Evolutionary conservation across 208 protist species (phyloP), one percentile per base, ranked within the genome.

Genomic region (Trypanosoma melophagium): DNA sequence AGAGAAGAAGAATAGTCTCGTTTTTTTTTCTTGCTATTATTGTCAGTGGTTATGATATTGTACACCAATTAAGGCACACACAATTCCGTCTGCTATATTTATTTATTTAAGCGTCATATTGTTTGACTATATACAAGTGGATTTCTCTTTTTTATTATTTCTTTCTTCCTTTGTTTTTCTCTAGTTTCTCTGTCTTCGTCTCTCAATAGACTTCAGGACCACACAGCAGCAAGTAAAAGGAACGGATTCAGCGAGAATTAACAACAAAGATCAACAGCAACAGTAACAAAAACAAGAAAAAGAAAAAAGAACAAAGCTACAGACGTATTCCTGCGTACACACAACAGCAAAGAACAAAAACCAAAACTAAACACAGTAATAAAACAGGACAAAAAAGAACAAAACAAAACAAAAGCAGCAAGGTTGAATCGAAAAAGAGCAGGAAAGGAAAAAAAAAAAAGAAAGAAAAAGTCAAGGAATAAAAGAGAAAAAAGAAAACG

Each of bases 151-250:
- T 52, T 53, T 35, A 38, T 53, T 58, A 42, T 44, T 66, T 42
- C 22, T 60, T 69, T 63, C 24, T 76, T 55, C 22, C 16, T 44
- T 53, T 57, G 24, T 59, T 68, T 47, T 59, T 57, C 4, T 21
- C 50, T 21, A 16, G 44, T 58, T 60, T 61, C 24, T 55, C 35
- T 58, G 50, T 50, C 12, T 56, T 28, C n/a, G n/a, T n/a, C n/a
- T 63, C 41, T 19, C 17, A 41, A 13, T 49, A 16, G 12, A 17
- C 25, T 42, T 49, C 7, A 3, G n/a, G n/a, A n/a, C n/a, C n/a
- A n/a, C n/a, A n/a, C n/a, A n/a, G n/a, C n/a, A n/a, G n/a, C n/a
- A n/a, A n/a, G n/a, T n/a, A n/a, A n/a, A n/a, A n/a, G n/a, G n/a
- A n/a, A n/a, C n/a, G n/a, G n/a, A n/a, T n/a, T n/a, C n/a, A n/a